phyloP scores from a whole-genome alignment of 2,329 filamentous ascomycete genomes.

The Drechslerella coelobrocha region DNA sequence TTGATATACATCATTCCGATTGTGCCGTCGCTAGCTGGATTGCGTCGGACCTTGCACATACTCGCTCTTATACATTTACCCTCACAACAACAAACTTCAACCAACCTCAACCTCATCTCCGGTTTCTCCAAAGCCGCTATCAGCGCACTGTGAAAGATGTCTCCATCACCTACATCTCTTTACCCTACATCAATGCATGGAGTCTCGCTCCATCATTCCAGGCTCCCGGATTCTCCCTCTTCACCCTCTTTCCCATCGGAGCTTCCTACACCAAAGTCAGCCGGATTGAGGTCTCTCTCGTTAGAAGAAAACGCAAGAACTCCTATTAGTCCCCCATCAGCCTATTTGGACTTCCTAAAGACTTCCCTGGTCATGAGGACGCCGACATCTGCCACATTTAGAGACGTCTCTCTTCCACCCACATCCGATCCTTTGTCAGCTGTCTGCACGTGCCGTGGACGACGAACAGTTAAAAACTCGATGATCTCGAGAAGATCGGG shows the following conservation, averaged over 20 bases:
- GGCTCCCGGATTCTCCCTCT: constrained; percentile 37
- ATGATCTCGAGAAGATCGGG: constrained; percentile 51
- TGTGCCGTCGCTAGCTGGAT: constrained; percentile 14
- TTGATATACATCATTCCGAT: not conserved
- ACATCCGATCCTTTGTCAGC: constrained; percentile 58
- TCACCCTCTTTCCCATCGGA: constrained; percentile 45
- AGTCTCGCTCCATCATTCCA: constrained; percentile 27
- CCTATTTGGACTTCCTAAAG: constrained; percentile 93
- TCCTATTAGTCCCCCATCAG: constrained; percentile 85
- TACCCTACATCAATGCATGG: constrained; percentile 41
- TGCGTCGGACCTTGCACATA: not conserved
- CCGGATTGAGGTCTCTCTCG: constrained; percentile 42
- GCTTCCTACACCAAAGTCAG: constrained; percentile 41
- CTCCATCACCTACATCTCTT: constrained; percentile 34
- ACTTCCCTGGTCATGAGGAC: constrained; percentile 78
- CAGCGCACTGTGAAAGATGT: constrained; percentile 25
- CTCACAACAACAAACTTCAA: not conserved
- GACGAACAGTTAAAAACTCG: constrained; percentile 60
- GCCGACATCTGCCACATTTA: constrained; percentile 62
- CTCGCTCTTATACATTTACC: not conserved
- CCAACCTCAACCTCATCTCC: too few relatives aligned
- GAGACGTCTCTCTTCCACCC: constrained; percentile 61
- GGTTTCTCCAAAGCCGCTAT: too few relatives aligned
- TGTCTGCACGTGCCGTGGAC: constrained; percentile 61
- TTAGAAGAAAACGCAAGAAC: constrained; percentile 71